Base-by-base conservation (phyloP, 805 yeast genomes). In the Torulaspora quercuum region DNA sequence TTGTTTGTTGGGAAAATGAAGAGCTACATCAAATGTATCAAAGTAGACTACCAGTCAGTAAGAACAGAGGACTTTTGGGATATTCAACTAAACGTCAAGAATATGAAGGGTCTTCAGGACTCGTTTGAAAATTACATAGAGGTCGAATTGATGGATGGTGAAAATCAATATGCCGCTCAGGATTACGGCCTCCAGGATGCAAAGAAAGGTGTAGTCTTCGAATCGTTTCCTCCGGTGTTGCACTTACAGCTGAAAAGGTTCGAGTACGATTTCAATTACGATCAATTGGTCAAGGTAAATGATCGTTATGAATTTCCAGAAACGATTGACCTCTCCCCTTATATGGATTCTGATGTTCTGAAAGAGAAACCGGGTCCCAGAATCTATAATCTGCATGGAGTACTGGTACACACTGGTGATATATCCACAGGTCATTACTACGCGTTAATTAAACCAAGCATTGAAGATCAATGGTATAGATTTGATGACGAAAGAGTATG, bases 11-110 rank as follows among this genome's bases (percentile, higher is more conserved):
- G 97, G 7, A 88, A 84, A 61, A 92, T 90, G 97, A 90, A 85
- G 61, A 84, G 95, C 48, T 92, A 77, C 56, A 85, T 92, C 53
- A 83, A 87, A 59, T 92, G 99, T 64, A 75, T 90, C 28, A 77
- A 90, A 58, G 97, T 92, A 9, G 87, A 89, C 35, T 92, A 86
- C 59, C 97, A 92, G 64, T 82, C 95, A 25, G 78, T 95, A 3
- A 74, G 97, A 44, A 76, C 73, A 3, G 99, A 92, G 61, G 97
- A 92, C 56, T 92, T 84, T 55, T 92, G 99, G 99, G 98, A 92
- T 67, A 84, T 92, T 44, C 98, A 92, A 62, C 68, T 92, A 43
- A 92, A 92, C 53, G 99, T 92, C 15, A 87, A 86, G 56, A 82
- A 88, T 22, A 72, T 88, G 69, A 70, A 68, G 35, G 78, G 80